These are phyloP conservation scores for Punica granatum DNA, from an alignment of 345 rosid genomes.

Conservation along the genomic window DNA sequence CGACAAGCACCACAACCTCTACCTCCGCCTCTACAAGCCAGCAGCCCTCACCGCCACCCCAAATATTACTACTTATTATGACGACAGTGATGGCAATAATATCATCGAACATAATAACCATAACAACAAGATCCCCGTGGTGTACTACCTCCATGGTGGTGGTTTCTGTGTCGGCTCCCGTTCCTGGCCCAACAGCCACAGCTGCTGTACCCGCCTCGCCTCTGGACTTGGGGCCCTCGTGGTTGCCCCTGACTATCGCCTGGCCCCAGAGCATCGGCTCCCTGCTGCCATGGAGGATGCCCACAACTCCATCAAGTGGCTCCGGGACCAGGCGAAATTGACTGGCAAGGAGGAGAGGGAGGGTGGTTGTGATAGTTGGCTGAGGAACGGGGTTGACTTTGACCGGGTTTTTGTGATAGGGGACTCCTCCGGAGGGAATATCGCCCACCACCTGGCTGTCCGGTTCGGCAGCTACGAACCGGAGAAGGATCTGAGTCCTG, in stretches of 20 bases:
- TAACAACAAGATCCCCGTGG: constrained; percentile 23
- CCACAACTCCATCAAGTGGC: constrained; percentile 19
- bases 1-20: constrained; percentile 38
- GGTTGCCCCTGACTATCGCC: constrained; percentile 59
- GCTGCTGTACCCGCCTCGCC: constrained; percentile 56
- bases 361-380: constrained; percentile 17
- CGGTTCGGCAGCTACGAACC: constrained; percentile 35
- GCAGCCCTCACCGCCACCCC: not conserved
- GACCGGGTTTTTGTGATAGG: constrained; percentile 57
- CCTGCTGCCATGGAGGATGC: constrained; percentile 77
- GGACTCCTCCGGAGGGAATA: constrained; percentile 90
- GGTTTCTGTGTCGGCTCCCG: constrained; percentile 83
- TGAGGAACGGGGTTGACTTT: constrained; percentile 47
- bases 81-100: not conserved
- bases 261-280: constrained; percentile 77
- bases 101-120: too few relatives aligned
- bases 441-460: constrained; percentile 73
- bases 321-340: constrained; percentile 22
- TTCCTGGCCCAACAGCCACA: constrained; percentile 66
- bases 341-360: constrained; percentile 6
- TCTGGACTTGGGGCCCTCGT: constrained; percentile 52
- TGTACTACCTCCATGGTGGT: constrained; percentile 65
- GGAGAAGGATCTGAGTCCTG: constrained; percentile 29
- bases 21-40: constrained; percentile 68
- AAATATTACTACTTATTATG: not conserved